Evolutionary conservation across 768 basidiomycete species (phyloP).

Genomic region (Leccinellum luteum): DNA sequence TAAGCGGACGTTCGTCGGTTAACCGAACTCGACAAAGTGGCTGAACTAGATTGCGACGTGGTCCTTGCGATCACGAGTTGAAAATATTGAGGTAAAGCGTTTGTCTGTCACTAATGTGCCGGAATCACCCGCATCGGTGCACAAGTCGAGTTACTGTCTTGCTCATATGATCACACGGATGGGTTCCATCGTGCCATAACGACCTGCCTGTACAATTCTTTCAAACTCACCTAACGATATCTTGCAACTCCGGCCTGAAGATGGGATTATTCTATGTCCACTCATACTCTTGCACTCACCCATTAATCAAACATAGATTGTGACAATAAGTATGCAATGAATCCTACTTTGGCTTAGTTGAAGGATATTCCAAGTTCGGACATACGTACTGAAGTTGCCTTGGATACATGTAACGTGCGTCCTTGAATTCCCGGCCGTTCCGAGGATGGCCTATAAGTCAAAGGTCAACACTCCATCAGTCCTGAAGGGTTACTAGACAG

Average conservation of each 20-base stretch:
- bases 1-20: neutral
- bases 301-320: neutral
- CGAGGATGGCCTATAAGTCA: neutral
- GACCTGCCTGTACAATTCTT: neutral
- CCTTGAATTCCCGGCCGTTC: neutral
- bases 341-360: neutral
- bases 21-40: neutral
- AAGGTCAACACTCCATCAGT: neutral
- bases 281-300: neutral
- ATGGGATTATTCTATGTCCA: neutral
- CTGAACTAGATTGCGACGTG: neutral
- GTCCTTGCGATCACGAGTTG: neutral
- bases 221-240: neutral
- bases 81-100: neutral
- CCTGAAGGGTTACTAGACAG: neutral
- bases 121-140: neutral
- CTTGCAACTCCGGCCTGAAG: neutral
- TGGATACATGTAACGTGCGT: neutral
- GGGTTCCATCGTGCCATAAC: neutral
- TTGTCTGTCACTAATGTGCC: neutral
- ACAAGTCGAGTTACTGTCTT: neutral
- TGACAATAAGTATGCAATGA: neutral
- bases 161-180: neutral
- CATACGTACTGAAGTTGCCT: neutral
- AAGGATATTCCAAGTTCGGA: neutral